Evolutionary conservation across 2,329 filamentous ascomycete species (phyloP), one percentile per base, ranked within the genome.

Genomic region (Aspergillus sp.): DNA sequence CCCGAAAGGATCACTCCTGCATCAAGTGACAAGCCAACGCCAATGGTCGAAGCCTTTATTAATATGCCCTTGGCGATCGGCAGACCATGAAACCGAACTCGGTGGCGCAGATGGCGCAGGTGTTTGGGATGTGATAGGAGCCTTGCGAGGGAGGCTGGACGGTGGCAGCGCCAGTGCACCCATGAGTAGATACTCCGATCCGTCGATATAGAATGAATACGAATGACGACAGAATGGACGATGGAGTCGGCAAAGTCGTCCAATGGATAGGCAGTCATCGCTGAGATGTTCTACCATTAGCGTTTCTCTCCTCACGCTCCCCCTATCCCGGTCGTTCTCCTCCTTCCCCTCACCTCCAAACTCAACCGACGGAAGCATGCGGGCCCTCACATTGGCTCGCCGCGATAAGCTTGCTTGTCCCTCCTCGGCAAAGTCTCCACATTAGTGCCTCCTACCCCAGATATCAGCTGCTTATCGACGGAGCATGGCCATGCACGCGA

Each of bases 381-480:
- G 31, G 19, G 17, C 34, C 25, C 9, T 10, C 14, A 25, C 13
- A 52, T 52, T 52, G 50, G 51, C 19, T 16, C 34, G 14, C 13
- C 4, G 13, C 34, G 40, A 45, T 53, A 41, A 50, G 47, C 47
- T 50, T 45, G 51, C 42, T 20, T 40, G 21, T 20, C 19, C 19
- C 21, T 38, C 34, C 34, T 38, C 31, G 41, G 32, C 48, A 53
- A 41, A 19, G 19, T 17, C 14, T 10, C 23, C 32, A 43, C 45
- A n/a, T 17, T 34, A 36, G 25, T 17, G 14, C 11, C 14, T 38
- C 13, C 40, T 47, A 59, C 59, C 56, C 56, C 60, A 56, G 60
- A 59, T 62, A 56, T 47, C 40, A 34, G 47, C 47, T 54, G 52
- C 54, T 62, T 62, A 62, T 61, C 56, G 40, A 44, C 53, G 51